Evolutionary conservation across 225 moss, liverwort and hornwort species (phyloP), one percentile per base, ranked within the genome.

Genomic region (Ulota crispa): DNA sequence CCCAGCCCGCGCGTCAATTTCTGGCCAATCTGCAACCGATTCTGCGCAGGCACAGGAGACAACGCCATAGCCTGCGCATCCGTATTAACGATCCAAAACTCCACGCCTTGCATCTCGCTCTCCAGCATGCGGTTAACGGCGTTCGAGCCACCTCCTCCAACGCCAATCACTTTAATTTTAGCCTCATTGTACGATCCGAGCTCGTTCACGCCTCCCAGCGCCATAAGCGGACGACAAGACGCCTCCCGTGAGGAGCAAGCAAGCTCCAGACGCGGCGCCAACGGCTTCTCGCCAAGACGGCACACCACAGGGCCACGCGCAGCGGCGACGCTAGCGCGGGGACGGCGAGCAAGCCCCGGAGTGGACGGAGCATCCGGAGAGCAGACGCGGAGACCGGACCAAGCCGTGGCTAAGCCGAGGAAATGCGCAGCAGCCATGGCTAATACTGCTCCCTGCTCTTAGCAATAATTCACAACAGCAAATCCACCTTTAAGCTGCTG

Each of bases 71-170:
- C 96, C 83, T 96, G 96, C 12, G 96, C 91, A 81, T 96, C 96
- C 37, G 96, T 96, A 69, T 96, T 96, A 9, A 96, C 94, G 80
- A 96, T 96, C 96, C 96, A 96, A 61, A 96, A 96, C 85, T 96
- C 96, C 43, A 96, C 96, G 4, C 96, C 96, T 62, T 95, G 93
- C 96, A 96, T 92, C 85, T 96, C 96, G 78, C 95, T 95, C 76
- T 95, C 93, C 73, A 96, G 87, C 96, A 96, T 96, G 31, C 96
- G 88, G 82, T 96, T 96, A 70, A 96, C 96, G 10, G 96, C 96
- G 83, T 96, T 96, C 1, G 95, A 95, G 68, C 96, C 96, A 21
- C 96, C 96, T 16, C 96, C 96, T 78, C 96, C 96, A 1, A 96
- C 95, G 60, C 96, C 96, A 76, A 96, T 96, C 72, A 96, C 96